Conservation (phyloP, 1,284 basidiomycete species). For the Rhizopogon parksii region DNA sequence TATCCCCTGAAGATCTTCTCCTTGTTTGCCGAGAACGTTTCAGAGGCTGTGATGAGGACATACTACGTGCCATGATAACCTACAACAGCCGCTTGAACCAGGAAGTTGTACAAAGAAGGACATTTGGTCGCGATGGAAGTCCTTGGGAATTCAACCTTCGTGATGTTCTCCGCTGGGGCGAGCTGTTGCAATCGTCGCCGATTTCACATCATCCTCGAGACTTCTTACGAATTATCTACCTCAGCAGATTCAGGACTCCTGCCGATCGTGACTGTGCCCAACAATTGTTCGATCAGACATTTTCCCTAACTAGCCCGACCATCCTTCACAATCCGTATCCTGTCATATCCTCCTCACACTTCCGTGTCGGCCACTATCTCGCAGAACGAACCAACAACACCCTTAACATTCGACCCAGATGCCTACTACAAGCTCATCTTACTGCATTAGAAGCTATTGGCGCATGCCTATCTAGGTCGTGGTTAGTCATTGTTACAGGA, state of each 20-base stretch:
- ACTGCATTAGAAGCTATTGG: conserved; percentile 71
- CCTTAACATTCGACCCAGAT: conserved; percentile 34
- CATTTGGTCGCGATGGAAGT: conserved; percentile 78
- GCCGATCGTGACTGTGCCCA: conserved; percentile 61
- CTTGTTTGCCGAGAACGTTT: conserved; percentile 77
- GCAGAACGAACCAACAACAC: conserved; percentile 40
- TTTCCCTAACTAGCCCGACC: conserved; percentile 32
- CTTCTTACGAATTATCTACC: conserved; percentile 64
- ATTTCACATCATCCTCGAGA: conserved; percentile 41
- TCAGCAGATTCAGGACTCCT: conserved; percentile 78
- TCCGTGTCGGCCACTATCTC: conserved; percentile 71
- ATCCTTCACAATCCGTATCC: conserved; percentile 18
- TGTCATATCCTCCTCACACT: conserved; percentile 46
- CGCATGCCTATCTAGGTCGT: conserved; percentile 70
- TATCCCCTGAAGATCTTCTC: conserved; percentile 74
- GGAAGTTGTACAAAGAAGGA: conserved; percentile 59
- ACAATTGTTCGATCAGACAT: conserved; percentile 57
- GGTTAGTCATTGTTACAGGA: conserved; percentile 88
- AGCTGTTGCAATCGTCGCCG: conserved; percentile 42
- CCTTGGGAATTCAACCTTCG: conserved; percentile 99
- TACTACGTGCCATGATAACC: conserved; percentile 73
- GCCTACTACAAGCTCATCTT: conserved; percentile 61
- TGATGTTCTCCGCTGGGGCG: conserved; percentile 89
- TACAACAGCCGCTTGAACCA: conserved; percentile 77
- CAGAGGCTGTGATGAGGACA: conserved; percentile 48